Evolutionary conservation across 1,139 yeast genomes (phyloP).

Genomic region (Saccharomycopsis phalli): DNA sequence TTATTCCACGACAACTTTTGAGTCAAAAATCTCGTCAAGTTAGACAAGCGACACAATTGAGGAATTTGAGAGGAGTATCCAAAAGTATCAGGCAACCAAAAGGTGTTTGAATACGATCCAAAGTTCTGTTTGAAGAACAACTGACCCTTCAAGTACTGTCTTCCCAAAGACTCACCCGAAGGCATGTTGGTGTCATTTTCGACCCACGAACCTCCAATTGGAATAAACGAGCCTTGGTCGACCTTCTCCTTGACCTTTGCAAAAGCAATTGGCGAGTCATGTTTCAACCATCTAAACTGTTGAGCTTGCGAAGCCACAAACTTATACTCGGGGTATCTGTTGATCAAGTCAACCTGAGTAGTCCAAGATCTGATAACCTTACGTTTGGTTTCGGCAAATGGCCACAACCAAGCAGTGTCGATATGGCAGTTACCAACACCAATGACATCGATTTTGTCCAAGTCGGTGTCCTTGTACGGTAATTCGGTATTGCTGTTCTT

Average conservation of each 20-base stretch:
- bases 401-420: conserved; percentile 98
- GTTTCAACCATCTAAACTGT: conserved; percentile 84
- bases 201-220: conserved; percentile 97
- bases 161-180: conserved; percentile 76
- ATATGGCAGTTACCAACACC: conserved; percentile 95
- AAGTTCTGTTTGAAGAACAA: conserved; percentile 71
- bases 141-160: conserved; percentile 89
- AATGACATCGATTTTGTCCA: conserved; percentile 43
- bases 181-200: conserved; percentile 96
- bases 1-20: conserved; percentile 96
- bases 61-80: conserved; percentile 96
- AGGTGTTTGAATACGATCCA: conserved; percentile 64
- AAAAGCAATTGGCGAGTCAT: conserved; percentile 78
- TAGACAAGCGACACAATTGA: conserved; percentile 79
- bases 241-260: conserved; percentile 48
- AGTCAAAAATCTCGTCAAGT: conserved; percentile 76
- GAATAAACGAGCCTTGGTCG: conserved; percentile 66
- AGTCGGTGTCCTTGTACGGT: conserved; percentile 40
- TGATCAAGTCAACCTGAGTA: conserved; percentile 76
- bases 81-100: conserved; percentile 96
- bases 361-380: conserved; percentile 95
- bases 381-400: conserved; percentile 89
- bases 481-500: conserved; percentile 49
- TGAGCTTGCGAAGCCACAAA: conserved; percentile 96
- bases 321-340: conserved; percentile 82